Conservation (phyloP, 768 basidiomycete species). For the Suillus clintonianus region DNA sequence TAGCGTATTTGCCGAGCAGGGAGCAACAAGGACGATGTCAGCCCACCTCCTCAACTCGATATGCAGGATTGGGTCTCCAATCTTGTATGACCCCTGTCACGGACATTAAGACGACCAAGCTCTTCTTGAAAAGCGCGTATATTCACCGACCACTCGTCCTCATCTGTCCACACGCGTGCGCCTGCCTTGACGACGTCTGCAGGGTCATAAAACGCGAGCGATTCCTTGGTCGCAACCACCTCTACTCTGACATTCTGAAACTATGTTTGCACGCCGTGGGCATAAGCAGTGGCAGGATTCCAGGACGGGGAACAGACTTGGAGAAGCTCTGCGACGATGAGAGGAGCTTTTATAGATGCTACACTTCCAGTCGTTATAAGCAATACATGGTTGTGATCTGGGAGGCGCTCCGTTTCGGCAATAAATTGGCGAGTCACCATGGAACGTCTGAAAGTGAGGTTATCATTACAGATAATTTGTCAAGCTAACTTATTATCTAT, state of each 20-base stretch:
- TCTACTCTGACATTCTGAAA: slow-evolving; percentile 76
- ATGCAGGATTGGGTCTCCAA: slow-evolving; percentile 93
- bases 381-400: slow-evolving; percentile 57
- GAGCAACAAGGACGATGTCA: slow-evolving; percentile 91
- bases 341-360: slow-evolving; percentile 89
- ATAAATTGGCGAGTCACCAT: slow-evolving; percentile 19
- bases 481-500: neutral
- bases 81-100: slow-evolving; percentile 63
- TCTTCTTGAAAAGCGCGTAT: neutral
- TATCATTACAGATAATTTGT: neutral
- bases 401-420: slow-evolving; percentile 27
- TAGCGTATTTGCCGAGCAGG: slow-evolving; percentile 96
- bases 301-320: slow-evolving; percentile 39
- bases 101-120: neutral
- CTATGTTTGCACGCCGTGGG: slow-evolving; percentile 38
- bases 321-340: slow-evolving; percentile 80
- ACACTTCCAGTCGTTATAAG: slow-evolving; percentile 92
- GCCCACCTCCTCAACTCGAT: slow-evolving; percentile 96
- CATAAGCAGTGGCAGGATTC: neutral
- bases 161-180: slow-evolving; percentile 81
- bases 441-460: neutral
- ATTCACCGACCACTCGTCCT: slow-evolving; percentile 91
- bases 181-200: slow-evolving; percentile 51
- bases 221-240: slow-evolving; percentile 79
- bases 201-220: slow-evolving; percentile 74